phyloP scores from a whole-genome alignment of 2,329 filamentous ascomycete genomes.

The Colletotrichum sp. region DNA sequence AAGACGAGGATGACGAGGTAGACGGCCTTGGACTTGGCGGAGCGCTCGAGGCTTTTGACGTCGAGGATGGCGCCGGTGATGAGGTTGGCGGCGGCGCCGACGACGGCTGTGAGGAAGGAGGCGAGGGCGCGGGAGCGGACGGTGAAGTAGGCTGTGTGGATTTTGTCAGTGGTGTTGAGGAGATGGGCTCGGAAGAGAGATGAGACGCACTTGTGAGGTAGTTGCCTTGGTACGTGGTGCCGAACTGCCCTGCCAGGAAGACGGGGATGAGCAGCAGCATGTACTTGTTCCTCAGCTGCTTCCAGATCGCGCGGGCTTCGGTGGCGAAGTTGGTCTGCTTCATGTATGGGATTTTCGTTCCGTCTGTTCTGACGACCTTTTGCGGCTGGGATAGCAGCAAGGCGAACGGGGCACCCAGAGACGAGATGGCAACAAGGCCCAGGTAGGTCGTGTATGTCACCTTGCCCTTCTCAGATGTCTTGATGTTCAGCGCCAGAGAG shows the following conservation, averaged over 20 bases:
- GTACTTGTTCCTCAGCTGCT: constrained; percentile 14
- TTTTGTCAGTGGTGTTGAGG: background rate
- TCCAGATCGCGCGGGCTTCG: constrained; percentile 11
- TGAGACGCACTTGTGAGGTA: constrained; percentile 6
- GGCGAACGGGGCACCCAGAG: constrained; percentile 45
- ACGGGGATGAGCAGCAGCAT: constrained; percentile 14
- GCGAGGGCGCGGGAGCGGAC: constrained; percentile 9
- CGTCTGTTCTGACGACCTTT: constrained; percentile 48
- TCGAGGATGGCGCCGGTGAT: constrained; percentile 6
- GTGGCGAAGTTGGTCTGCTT: constrained; percentile 1
- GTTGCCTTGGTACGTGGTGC: constrained; percentile 13
- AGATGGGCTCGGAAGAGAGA: fast-evolving
- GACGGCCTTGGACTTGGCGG: constrained; percentile 9
- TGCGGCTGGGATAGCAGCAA: constrained; percentile 48
- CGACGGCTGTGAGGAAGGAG: constrained; percentile 9
- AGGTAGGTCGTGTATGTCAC: constrained; percentile 46
- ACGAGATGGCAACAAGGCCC: constrained; percentile 52
- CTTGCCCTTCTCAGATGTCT: constrained; percentile 38
- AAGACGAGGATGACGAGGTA: constrained; percentile 3
- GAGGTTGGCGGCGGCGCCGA: constrained; percentile 4
- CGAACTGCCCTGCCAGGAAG: constrained; percentile 10
- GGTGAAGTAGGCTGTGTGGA: constrained; percentile 1
- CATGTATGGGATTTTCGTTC: constrained; percentile 35
- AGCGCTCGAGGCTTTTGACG: background rate
- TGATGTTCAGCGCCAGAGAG: constrained; percentile 51